A percentile compares a stretch with the other conserved stretches of the same genome.
phyloP scores from a whole-genome alignment of 805 yeast genomes.

The Cyberlindnera euphorbiae region DNA sequence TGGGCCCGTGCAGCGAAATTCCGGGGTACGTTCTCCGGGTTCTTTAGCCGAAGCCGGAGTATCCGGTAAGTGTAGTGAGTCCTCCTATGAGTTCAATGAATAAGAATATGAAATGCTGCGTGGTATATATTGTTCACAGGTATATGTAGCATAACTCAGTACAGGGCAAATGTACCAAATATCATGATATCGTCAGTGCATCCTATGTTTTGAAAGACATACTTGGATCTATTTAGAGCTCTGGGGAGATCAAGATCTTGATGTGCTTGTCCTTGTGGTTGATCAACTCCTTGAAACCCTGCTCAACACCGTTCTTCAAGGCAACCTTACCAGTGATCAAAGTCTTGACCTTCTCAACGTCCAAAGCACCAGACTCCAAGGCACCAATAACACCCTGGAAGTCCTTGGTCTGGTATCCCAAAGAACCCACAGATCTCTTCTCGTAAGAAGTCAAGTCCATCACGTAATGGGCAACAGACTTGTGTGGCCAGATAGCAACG shows the following conservation, averaged over 20 bases:
- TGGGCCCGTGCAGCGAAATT: too few relatives aligned
- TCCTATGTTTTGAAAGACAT: too few relatives aligned
- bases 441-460: slow-evolving; percentile 41
- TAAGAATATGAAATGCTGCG: too few relatives aligned
- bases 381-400: slow-evolving; percentile 39
- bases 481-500: slow-evolving; percentile 48
- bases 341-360: slow-evolving; percentile 30
- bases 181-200: too few relatives aligned
- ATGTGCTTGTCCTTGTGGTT: slow-evolving; percentile 41
- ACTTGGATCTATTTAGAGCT: slow-evolving; percentile 12
- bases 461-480: slow-evolving; percentile 39
- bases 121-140: too few relatives aligned
- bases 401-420: slow-evolving; percentile 40
- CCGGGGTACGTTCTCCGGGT: too few relatives aligned
- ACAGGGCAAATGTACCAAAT: too few relatives aligned
- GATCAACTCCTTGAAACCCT: slow-evolving; percentile 39
- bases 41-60: too few relatives aligned
- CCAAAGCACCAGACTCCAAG: slow-evolving; percentile 33
- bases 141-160: too few relatives aligned
- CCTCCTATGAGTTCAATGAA: too few relatives aligned
- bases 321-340: slow-evolving; percentile 38
- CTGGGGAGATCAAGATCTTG: slow-evolving; percentile 40
- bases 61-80: too few relatives aligned
- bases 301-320: slow-evolving; percentile 36
- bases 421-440: slow-evolving; percentile 39